A percentile compares a stretch with the other conserved stretches of the same genome.
Evolutionary conservation across 345 rosid genomes (phyloP).

Genomic region (Toxicodendron radicans): DNA sequence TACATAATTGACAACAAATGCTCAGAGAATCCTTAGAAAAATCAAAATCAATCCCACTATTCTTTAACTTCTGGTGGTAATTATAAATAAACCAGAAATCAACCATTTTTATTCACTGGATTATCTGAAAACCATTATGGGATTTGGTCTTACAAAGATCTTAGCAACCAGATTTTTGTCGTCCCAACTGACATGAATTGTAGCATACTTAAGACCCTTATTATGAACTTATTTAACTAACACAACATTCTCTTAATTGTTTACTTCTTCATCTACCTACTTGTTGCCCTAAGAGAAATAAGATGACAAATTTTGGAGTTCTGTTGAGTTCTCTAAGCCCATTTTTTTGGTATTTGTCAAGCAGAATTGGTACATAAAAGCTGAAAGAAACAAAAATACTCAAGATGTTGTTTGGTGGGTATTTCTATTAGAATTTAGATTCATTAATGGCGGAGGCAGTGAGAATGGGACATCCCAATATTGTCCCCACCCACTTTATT

Average conservation of each 20-base stretch:
- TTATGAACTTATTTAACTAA: slow-evolving; percentile 20
- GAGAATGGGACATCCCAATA: slow-evolving; percentile 20
- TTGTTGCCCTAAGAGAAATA: slow-evolving; percentile 6
- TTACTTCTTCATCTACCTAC: neutral
- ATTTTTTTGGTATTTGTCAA: slow-evolving; percentile 17
- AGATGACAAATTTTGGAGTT: slow-evolving; percentile 6
- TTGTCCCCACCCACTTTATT: slow-evolving; percentile 19
- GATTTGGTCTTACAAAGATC: slow-evolving; percentile 10
- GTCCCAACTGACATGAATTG: slow-evolving; percentile 3
- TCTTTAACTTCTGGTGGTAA: neutral
- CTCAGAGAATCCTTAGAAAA: slow-evolving; percentile 5
- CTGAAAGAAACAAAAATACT: slow-evolving; percentile 23
- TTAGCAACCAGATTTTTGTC: slow-evolving; percentile 5
- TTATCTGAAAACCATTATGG: neutral
- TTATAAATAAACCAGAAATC: neutral
- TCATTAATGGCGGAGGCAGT: slow-evolving; percentile 25
- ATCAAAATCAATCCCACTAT: neutral
- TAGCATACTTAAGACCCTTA: slow-evolving; percentile 5
- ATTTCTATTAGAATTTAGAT: slow-evolving; percentile 5
- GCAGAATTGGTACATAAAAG: slow-evolving; percentile 12
- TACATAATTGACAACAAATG: slow-evolving; percentile 1
- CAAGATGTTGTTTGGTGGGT: slow-evolving; percentile 32
- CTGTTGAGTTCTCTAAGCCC: slow-evolving; percentile 1
- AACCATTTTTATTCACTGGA: neutral
- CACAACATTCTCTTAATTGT: slow-evolving; percentile 13